Percentiles rank a stretch among this genome's conserved stretches.
phyloP scores from a whole-genome alignment of 495 filamentous ascomycete species.

The Aspergillus avenaceus region DNA sequence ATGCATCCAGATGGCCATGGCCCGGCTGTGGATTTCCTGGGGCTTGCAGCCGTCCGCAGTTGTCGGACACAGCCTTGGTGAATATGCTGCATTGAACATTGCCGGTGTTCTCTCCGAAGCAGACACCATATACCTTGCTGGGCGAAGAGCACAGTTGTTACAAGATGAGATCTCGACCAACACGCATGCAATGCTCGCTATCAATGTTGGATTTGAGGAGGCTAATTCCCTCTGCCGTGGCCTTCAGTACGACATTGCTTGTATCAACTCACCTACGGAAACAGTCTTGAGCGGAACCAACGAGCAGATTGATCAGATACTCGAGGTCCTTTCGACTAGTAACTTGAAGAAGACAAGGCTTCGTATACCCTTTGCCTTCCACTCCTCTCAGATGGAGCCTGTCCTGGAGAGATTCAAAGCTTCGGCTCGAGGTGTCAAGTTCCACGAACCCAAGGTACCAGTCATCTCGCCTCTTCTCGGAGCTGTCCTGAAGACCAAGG shows the following conservation, averaged over 20 bases:
- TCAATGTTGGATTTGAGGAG: slow-evolving; percentile 32
- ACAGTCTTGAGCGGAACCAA: slow-evolving; percentile 47
- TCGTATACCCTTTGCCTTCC: slow-evolving; percentile 75
- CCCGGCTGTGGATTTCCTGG: slow-evolving; percentile 75
- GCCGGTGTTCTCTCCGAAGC: slow-evolving; percentile 74
- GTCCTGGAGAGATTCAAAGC: slow-evolving; percentile 62
- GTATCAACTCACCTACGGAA: slow-evolving; percentile 48
- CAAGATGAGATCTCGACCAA: slow-evolving; percentile 65
- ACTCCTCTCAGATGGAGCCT: slow-evolving; percentile 75
- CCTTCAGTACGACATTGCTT: slow-evolving; percentile 43
- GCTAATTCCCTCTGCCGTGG: slow-evolving; percentile 27
- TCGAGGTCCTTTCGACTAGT: slow-evolving; percentile 47
- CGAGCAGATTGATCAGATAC: slow-evolving; percentile 49
- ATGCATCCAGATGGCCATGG: slow-evolving; percentile 78
- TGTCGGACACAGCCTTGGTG: slow-evolving; percentile 80
- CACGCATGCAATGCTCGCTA: slow-evolving; percentile 61
- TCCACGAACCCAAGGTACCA: slow-evolving; percentile 58
- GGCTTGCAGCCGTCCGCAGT: slow-evolving; percentile 70
- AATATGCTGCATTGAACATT: slow-evolving; percentile 81
- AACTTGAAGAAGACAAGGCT: slow-evolving; percentile 67
- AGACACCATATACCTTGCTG: slow-evolving; percentile 79
- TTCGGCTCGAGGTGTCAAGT: slow-evolving; percentile 51
- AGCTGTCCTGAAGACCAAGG: slow-evolving; percentile 50
- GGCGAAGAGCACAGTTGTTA: slow-evolving; percentile 71
- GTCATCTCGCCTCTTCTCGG: slow-evolving; percentile 67